Evolutionary conservation across 768 basidiomycete genomes (phyloP).

Genomic region (Leccinum sublutescens): DNA sequence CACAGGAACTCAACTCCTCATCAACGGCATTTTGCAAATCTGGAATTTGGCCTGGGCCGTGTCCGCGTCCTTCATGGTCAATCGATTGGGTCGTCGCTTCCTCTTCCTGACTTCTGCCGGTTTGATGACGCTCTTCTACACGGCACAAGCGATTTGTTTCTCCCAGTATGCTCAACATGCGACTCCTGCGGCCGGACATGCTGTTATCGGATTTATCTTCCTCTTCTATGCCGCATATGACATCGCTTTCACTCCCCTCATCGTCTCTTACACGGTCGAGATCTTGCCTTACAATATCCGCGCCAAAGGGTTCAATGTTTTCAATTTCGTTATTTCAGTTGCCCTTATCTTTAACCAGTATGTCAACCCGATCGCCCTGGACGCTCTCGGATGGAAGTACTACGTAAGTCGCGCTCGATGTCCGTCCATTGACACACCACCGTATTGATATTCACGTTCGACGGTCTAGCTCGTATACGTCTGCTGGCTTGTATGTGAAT

Average conservation of each 20-base stretch:
- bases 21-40: slow-evolving; percentile 83
- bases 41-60: slow-evolving; percentile 73
- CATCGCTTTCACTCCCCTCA: slow-evolving; percentile 82
- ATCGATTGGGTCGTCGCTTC: slow-evolving; percentile 66
- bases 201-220: slow-evolving; percentile 84
- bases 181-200: slow-evolving; percentile 50
- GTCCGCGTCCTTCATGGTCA: slow-evolving; percentile 56
- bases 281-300: slow-evolving; percentile 82
- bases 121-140: slow-evolving; percentile 69
- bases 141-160: slow-evolving; percentile 65
- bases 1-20: slow-evolving; percentile 64
- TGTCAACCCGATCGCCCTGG: slow-evolving; percentile 78
- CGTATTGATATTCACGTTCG: neutral
- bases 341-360: slow-evolving; percentile 90
- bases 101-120: slow-evolving; percentile 60
- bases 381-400: slow-evolving; percentile 69
- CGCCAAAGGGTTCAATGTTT: slow-evolving; percentile 82
- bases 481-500: slow-evolving; percentile 66
- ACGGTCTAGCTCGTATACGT: slow-evolving; percentile 58
- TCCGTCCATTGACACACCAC: neutral
- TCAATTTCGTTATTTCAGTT: slow-evolving; percentile 75
- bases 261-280: slow-evolving; percentile 85
- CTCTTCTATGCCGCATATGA: slow-evolving; percentile 79
- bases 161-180: slow-evolving; percentile 50
- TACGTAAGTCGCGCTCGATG: slow-evolving; percentile 43